A percentile compares a stretch with the other conserved stretches of the same genome.
Evolutionary conservation across 169 alveolate species (phyloP).

Genomic region (Eimeria maxima): DNA sequence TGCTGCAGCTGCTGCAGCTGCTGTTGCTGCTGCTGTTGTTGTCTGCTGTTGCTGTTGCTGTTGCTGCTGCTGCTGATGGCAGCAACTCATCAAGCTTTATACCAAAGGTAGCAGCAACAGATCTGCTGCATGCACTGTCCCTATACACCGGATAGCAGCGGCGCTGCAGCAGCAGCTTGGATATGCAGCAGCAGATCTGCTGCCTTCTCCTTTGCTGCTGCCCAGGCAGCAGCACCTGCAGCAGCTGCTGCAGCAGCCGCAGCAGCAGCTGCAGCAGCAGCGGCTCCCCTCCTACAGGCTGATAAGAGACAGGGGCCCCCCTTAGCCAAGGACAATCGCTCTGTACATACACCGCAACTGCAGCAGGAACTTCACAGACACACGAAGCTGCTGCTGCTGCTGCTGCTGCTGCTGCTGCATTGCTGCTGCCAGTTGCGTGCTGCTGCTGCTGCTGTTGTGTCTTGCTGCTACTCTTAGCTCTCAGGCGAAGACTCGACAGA

Average conservation of each 20-base stretch:
- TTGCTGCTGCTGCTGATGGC: conserved; percentile 5
- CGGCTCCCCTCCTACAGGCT: background rate
- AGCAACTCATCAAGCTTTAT: background rate
- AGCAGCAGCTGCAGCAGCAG: conserved; percentile 68
- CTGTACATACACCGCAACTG: conserved; percentile 56
- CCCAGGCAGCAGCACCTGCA: background rate
- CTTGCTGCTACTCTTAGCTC: background rate
- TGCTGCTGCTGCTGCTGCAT: no score
- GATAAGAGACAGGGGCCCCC: conserved; percentile 6
- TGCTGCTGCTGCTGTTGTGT: conserved; percentile 6
- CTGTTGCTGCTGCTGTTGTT: no score
- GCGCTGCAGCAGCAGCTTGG: background rate
- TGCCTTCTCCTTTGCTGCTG: background rate
- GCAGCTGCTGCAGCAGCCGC: conserved; percentile 56
- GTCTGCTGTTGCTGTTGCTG: no score
- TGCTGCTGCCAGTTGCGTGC: background rate
- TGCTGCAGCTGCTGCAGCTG: no score
- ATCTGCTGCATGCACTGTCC: background rate
- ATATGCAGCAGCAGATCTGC: background rate
- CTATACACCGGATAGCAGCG: background rate
- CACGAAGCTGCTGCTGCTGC: no score
- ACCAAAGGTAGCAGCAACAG: conserved; percentile 8
- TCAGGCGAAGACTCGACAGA: background rate
- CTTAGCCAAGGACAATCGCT: conserved; percentile 53
- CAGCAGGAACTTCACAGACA: background rate